Evolutionary conservation across 2,329 filamentous ascomycete species (phyloP), one percentile per base, ranked within the genome.

Genomic region (Neocatenulostroma microsporum): DNA sequence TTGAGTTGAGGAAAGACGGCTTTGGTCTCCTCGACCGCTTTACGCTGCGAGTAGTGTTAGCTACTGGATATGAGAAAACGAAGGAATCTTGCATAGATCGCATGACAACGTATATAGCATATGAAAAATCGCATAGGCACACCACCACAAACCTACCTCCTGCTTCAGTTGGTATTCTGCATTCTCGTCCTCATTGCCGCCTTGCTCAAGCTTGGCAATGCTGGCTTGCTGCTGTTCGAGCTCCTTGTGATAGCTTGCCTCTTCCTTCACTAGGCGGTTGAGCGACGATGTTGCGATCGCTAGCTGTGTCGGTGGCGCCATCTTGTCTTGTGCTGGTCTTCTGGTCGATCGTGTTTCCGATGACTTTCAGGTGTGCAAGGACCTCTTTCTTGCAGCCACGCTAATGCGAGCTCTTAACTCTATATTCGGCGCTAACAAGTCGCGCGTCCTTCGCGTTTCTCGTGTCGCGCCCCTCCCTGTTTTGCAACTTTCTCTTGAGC

Each of bases 211-310:
- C 58, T 78, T 76, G 59, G 74, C 66, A 46, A 93, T 74, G 39
- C 82, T 76, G 43, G 74, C 72, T 51, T 84, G 72, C 59, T 96
- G 88, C 47, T 80, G 70, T 45, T 74, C 68, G 14, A 88, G 73
- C 62, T 98, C 91, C 57, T 82, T 82, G 69, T 88, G 82, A 67
- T 98, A 96, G 53, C 81, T 89, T 25, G 74, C 70, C 62, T 95
- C 85, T 63, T 98, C 91, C 63, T 94, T 95, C 48, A 94, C 76
- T 31, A 96, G 76, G 41, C 91, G 85, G 52, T 75, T 71, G 49
- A 96, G 77, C 14, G 85, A 78, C 44, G 80, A 76, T 17, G 84
- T 91, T 29, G 82, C 79, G 57, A 95, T 91, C 53, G 76, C 64
- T 59, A 95, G 77, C 50, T 80, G 74, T 1, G 80, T 79, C 29